Base-by-base conservation (phyloP, 2,329 filamentous ascomycete genomes). In the Pseudogymnoascus sp. region DNA sequence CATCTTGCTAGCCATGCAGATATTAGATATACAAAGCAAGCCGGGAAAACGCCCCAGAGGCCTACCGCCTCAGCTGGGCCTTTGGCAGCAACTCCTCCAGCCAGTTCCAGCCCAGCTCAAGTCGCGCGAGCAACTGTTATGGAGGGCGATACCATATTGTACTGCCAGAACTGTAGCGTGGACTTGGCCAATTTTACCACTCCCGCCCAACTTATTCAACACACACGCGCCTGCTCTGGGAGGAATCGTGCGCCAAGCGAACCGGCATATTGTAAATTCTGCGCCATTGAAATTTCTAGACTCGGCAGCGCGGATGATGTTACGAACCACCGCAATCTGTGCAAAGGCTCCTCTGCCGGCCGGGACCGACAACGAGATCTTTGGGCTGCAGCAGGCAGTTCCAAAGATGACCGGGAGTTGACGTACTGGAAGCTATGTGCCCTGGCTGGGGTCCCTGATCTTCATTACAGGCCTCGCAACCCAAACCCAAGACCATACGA, bases 261-360 rank as follows among this genome's bases (percentile, higher is more conserved):
- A 31, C 49, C 49, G 2, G 49, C 16, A 2, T 34, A 34, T 16
- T 56, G 49, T 34, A 56, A 56, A 34, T 56, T 56, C 28, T 56
- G 49, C n/a, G 49, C 25, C 49, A 31, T 56, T 56, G 49, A 56
- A 18, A 18, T 56, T 34, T 3, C 7, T 56, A 34, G n/a, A 31
- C 49, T 56, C 9, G 49, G 49, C 8, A 56, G 49, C 28, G 49
- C 49, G 28, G 49, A 56, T 56, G 49, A 56, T 34, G n/a, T 56
- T 56, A 56, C 49, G 9, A 56, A 56, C 28, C 49, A 56, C 49
- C 49, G 49, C n/a, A 56, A 56, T 14, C 28, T 56, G n/a, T 56
- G 49, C 28, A 56, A 56, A 56, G 49, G 49, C 25, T 34, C 49
- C 18, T 5, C 8, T 18, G 28, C 9, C 5, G 28, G 49, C 5